A percentile compares a stretch with the other conserved stretches of the same genome.
phyloP scores from a whole-genome alignment of 768 basidiomycete species.

The Lentinula guzmanii region DNA sequence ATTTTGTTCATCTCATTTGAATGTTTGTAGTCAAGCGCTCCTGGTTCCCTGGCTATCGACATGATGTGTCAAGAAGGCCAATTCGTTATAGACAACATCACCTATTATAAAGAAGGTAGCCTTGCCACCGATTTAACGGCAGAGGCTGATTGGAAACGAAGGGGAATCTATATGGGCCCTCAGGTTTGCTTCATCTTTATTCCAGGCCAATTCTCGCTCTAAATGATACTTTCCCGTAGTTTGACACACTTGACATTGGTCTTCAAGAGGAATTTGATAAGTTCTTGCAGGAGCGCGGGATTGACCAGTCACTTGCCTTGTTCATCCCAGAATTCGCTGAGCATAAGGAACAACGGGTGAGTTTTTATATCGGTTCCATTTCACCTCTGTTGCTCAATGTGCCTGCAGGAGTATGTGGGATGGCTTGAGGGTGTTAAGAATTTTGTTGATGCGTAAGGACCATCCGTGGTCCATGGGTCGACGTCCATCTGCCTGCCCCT shows the following conservation, averaged over 20 bases:
- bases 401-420: conserved; percentile 75
- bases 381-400: conserved; percentile 1
- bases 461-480: background rate
- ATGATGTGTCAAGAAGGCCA: conserved; percentile 72
- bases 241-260: conserved; percentile 80
- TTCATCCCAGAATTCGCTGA: conserved; percentile 89
- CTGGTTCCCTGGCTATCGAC: conserved; percentile 75
- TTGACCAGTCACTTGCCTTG: conserved; percentile 74
- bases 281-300: conserved; percentile 85
- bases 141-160: conserved; percentile 91
- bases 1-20: background rate
- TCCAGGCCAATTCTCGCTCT: background rate
- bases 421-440: conserved; percentile 82
- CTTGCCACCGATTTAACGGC: conserved; percentile 73
- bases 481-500: too few species aligned
- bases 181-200: conserved; percentile 38
- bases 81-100: conserved; percentile 86
- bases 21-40: conserved; percentile 32
- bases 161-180: conserved; percentile 90
- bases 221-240: conserved; percentile 34
- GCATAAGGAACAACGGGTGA: conserved; percentile 89
- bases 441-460: conserved; percentile 54
- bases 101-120: conserved; percentile 72
- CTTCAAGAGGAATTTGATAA: conserved; percentile 92
- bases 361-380: conserved; percentile 14